Evolutionary conservation across 2,329 filamentous ascomycete species (phyloP).

Genomic region (Neonectria faginata): DNA sequence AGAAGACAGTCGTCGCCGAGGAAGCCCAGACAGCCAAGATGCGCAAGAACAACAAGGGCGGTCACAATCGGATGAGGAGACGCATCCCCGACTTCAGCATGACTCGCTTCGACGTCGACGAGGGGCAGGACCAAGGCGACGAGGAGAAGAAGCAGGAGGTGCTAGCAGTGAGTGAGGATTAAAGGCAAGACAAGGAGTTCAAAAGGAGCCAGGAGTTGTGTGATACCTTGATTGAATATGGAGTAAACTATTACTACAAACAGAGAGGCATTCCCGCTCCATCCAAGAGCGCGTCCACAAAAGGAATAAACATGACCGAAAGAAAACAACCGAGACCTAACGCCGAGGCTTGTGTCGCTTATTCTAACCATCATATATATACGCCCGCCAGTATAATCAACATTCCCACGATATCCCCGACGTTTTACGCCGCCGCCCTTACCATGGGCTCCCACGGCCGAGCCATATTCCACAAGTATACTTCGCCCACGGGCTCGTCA

Average conservation of each 20-base stretch:
- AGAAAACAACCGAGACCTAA: constrained; percentile 29
- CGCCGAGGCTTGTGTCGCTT: constrained; percentile 26
- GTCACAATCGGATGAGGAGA: constrained; percentile 48
- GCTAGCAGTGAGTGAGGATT: constrained; percentile 41
- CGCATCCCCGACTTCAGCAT: constrained; percentile 66
- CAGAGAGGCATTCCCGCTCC: constrained; percentile 33
- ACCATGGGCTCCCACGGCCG: constrained; percentile 58
- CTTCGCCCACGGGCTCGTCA: constrained; percentile 49
- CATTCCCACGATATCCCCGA: neutral
- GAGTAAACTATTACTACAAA: constrained; percentile 37
- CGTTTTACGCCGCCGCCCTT: constrained; percentile 51
- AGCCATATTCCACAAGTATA: constrained; percentile 57
- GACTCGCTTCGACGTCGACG: constrained; percentile 64
- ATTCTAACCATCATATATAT: constrained; percentile 1
- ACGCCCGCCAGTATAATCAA: neutral
- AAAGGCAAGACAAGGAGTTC: constrained; percentile 37
- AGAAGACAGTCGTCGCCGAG: constrained; percentile 63
- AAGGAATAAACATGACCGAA: constrained; percentile 16
- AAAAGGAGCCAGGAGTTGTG: constrained; percentile 46
- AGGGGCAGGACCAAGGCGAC: constrained; percentile 50
- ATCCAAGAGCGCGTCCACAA: constrained; percentile 29
- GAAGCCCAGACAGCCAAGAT: constrained; percentile 58
- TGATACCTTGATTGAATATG: constrained; percentile 48
- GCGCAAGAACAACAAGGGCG: constrained; percentile 52
- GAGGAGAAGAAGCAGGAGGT: constrained; percentile 41